phyloP scores from a whole-genome alignment of 2,329 filamentous ascomycete genomes.

The Alternaria arborescens region DNA sequence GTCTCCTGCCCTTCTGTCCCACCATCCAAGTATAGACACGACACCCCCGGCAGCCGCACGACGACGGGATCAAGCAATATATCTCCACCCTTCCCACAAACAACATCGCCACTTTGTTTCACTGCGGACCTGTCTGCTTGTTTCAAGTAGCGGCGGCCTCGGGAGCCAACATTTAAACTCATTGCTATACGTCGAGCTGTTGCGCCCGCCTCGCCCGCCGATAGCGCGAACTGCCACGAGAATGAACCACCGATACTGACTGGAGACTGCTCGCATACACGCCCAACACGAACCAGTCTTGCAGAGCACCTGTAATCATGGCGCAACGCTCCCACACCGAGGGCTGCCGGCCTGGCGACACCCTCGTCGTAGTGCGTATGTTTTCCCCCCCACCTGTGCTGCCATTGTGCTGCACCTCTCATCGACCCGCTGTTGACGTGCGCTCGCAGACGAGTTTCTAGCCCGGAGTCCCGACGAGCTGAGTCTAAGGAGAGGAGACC shows the following conservation, averaged over 20 bases:
- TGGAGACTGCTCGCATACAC: constrained; percentile 25
- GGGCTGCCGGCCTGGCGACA: constrained; percentile 69
- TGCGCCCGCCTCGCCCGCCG: constrained; percentile 20
- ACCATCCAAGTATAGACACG: constrained; percentile 14
- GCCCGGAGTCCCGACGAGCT: constrained; percentile 94
- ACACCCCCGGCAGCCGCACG: constrained; percentile 6
- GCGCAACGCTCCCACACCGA: constrained; percentile 51
- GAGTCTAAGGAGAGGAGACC: constrained; percentile 83
- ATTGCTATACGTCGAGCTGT: background rate
- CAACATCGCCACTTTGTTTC: background rate
- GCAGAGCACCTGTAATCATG: constrained; percentile 31
- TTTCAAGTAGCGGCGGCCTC: constrained; percentile 8
- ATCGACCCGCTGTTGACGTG: constrained; percentile 15
- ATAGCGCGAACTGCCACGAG: constrained; percentile 20
- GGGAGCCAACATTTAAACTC: constrained; percentile 6
- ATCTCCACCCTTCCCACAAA: background rate
- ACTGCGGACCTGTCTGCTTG: background rate
- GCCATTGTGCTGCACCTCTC: background rate
- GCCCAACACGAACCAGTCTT: constrained; percentile 11
- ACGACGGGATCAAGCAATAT: constrained; percentile 6
- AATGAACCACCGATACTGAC: constrained; percentile 22
- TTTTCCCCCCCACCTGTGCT: constrained; percentile 30
- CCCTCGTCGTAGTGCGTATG: constrained; percentile 77
- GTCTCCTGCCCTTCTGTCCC: constrained; percentile 3
- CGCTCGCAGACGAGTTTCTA: constrained; percentile 79